Base-by-base conservation (phyloP, 768 basidiomycete species). In the Agaricus subrufescens region DNA sequence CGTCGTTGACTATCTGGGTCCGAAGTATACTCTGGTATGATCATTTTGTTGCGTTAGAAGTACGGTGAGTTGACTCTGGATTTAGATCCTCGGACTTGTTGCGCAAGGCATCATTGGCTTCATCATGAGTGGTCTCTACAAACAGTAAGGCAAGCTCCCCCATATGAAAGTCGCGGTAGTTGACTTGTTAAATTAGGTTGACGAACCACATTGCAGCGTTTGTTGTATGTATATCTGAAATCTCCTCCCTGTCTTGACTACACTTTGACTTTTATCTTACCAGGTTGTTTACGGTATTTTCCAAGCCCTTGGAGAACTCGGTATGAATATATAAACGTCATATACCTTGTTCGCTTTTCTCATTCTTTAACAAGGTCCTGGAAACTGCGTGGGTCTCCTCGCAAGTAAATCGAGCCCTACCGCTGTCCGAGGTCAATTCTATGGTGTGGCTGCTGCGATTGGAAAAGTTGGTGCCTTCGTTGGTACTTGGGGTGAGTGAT, bases 271-370 rank as follows among this genome's bases (percentile, higher is more conserved):
- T 57, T 52, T 26, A 19, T 6, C 48, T 7, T 40, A 23, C 40
- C 54, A 85, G 82, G 84, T 95, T 34, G 73, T 97, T 7, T 96
- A 97, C 63, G 95, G 94, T 12, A 83, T 97, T 48, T 97, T 97
- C 81, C 66, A 95, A 63, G 85, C 83, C 64, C 87, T 94, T 54
- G 95, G 94, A 46, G 94, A 96, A 72, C 73, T 93, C 27, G 91
- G 90, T 78, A 54, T 31, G 75, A 29, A 7, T 19, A 4, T 26
- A 7, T 38, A 49, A 14, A 15, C 30, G 29, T 2, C 19, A n/a
- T 26, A 23, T 7, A 30, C 38, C 45, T 34, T 10, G 31, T 58
- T 37, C 44, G 29, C 19, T 19, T 19, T 19, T 19, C 19, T 19
- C 19, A 19, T 19, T 19, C 19, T 19, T 19, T 64, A 14, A 42